These are phyloP conservation scores for Thozetella sp. DNA, from an alignment of 495 filamentous ascomycete species.

Conservation along the genomic window DNA sequence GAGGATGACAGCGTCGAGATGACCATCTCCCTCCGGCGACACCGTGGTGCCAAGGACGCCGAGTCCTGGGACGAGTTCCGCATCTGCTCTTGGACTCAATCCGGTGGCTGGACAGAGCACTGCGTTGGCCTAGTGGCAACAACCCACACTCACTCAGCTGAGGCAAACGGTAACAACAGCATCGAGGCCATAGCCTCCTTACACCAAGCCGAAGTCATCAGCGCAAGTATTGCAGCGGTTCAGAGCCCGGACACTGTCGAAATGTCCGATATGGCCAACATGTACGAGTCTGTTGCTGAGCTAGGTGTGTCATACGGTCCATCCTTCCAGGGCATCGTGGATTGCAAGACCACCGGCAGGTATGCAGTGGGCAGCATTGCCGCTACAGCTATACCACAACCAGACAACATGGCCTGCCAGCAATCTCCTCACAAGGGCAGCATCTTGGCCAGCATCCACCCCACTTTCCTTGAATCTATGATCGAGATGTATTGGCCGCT, in stretches of 20 bases:
- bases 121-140: slow-evolving; percentile 45
- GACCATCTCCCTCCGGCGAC: slow-evolving; percentile 40
- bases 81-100: slow-evolving; percentile 44
- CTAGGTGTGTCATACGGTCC: slow-evolving; percentile 44
- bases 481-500: slow-evolving; percentile 49
- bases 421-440: slow-evolving; percentile 52
- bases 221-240: slow-evolving; percentile 18
- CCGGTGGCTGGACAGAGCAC: slow-evolving; percentile 50
- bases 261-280: slow-evolving; percentile 14
- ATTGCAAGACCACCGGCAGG: slow-evolving; percentile 37
- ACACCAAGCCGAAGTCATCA: slow-evolving; percentile 21
- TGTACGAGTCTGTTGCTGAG: slow-evolving; percentile 38
- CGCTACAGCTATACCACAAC: slow-evolving; percentile 47
- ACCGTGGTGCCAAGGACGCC: slow-evolving; percentile 31
- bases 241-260: not conserved
- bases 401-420: slow-evolving; percentile 12
- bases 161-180: slow-evolving; percentile 31
- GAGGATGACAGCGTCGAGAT: slow-evolving; percentile 37
- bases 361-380: slow-evolving; percentile 40
- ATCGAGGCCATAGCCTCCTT: slow-evolving; percentile 26
- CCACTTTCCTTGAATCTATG: slow-evolving; percentile 53
- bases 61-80: slow-evolving; percentile 47
- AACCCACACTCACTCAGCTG: slow-evolving; percentile 28
- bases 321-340: slow-evolving; percentile 43
- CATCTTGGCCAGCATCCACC: slow-evolving; percentile 47